These are phyloP conservation scores for Agrocybe pediades DNA, from an alignment of 768 basidiomycete species.

Conservation along the genomic window DNA sequence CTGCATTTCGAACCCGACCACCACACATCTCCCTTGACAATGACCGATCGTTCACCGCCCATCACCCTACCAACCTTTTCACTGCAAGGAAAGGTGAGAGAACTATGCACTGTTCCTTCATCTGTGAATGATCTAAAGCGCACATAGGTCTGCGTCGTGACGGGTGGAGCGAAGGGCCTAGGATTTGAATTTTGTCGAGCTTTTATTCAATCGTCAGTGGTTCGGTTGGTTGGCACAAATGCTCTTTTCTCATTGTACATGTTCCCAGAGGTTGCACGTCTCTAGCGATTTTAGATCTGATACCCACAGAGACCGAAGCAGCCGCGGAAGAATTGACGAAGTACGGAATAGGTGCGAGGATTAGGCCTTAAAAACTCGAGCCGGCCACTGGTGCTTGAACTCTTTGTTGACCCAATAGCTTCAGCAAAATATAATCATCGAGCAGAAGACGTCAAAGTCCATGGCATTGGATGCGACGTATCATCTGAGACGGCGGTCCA, in stretches of 20 bases:
- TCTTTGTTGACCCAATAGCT: not conserved
- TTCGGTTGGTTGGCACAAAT: not conserved
- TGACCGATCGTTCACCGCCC: constrained; percentile 21
- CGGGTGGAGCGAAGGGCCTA: constrained; percentile 90
- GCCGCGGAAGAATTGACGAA: constrained; percentile 68
- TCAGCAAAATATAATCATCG: constrained; percentile 57
- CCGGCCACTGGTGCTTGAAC: not conserved
- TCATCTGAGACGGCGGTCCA: constrained; percentile 80
- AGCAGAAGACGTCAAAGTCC: constrained; percentile 59
- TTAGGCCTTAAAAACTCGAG: not conserved
- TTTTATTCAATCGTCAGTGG: constrained; percentile 77
- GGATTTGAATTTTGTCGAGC: constrained; percentile 91
- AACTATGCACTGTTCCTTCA: not conserved
- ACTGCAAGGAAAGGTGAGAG: constrained; percentile 68
- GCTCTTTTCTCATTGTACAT: not conserved
- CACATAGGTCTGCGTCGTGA: constrained; percentile 83
- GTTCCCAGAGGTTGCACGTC: constrained; percentile 70
- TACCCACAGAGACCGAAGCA: constrained; percentile 60
- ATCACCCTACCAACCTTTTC: constrained; percentile 77
- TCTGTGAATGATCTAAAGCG: not conserved
- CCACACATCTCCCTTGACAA: not conserved
- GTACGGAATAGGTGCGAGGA: constrained; percentile 26
- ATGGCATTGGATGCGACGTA: constrained; percentile 88
- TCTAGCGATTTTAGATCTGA: constrained; percentile 83
- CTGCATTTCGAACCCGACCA: not conserved